Evolutionary conservation across 768 basidiomycete genomes (phyloP), one percentile per base, ranked within the genome.

Genomic region (Podaxis pistillaris): DNA sequence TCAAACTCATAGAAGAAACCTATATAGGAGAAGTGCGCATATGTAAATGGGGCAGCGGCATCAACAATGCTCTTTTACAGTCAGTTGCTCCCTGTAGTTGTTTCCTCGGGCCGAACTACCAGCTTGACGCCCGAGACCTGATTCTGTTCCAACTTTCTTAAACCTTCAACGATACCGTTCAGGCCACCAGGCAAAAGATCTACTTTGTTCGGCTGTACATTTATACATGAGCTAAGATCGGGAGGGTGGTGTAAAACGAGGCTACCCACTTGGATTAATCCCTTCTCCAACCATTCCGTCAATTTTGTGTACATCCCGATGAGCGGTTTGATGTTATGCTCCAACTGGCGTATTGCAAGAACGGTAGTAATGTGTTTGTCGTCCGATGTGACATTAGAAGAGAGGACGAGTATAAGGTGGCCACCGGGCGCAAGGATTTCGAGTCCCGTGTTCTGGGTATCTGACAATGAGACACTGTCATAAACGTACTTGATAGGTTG

Each of bases 111-210:
- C 33, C 67, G 76, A 63, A 68, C 73, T 41, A 82, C 72, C 41
- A 83, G 65, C 69, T 83, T 83, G 38, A 74, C 68, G 1, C 76
- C 79, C 57, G 79, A 79, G 36, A 81, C 75, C 66, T 73, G 68
- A 26, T 76, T 73, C 3, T 73, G 68, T 62, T 75, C 72, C 64
- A 84, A 65, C 55, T 76, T 72, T 70, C 74, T 73, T 52, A 85
- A 68, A 26, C 78, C 83, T 19, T 74, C 70, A 37, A 69, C 68
- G 64, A 84, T 76, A 4, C 77, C 83, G 13, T 67, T 72, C 19
- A 84, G 70, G 15, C 83, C 83, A 15, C 74, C 73, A 2, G 76
- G 70, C 17, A 84, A 47, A 17, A 77, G 65, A 56, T 82, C 80
- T 1, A 81, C 71, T 26, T 67, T 68, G 69, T 80, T 81, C 2